Evolutionary conservation across 179 eudicot species (phyloP), one percentile per base, ranked within the genome.

Genomic region (Vitellaria paradoxa): DNA sequence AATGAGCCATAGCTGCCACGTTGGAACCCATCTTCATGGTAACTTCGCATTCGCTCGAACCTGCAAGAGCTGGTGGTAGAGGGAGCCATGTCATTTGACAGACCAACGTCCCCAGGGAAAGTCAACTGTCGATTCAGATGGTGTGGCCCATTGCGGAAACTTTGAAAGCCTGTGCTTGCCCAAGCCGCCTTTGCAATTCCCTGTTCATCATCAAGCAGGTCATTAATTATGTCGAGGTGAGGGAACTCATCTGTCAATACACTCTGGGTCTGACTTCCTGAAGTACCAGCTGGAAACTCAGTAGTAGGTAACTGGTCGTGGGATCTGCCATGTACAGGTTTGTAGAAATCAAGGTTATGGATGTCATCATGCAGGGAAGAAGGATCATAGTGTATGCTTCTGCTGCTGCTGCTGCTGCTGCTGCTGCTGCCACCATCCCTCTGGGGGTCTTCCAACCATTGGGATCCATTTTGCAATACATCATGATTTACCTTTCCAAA

Each of bases 141-240:
- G 76, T 80, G 85, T 57, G 88, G 80, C 68, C 86, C 81, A 21
- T 70, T 82, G 72, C 81, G 64, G 53, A 79, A 84, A 72, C 88
- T 84, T 4, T 74, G 89, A 64, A 80, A 89, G 73, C 82, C 52
- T 1, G 84, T 61, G 83, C 72, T 81, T 70, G 77, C 79, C 53
- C 40, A 42, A 49, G 77, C 53, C 21, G 79, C 26, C 69, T 72
- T 82, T 49, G 85, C 88, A 3, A 80, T 72, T 50, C 82, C 87
- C 47, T 89, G 85, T 79, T 93, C 99, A 65, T 96, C 99, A 65
- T 89, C 90, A 52, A 96, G 98, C 78, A 96, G 86, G 63, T 93
- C 97, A 73, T 96, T 93, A 82, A 96, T 96, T 64, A 93, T 96
- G 85, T 96, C 99, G 0, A 96, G 93, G 83, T 96, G 99, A 4